These are phyloP conservation scores for Linum tenue DNA, from an alignment of 345 rosid species.

Conservation along the genomic window DNA sequence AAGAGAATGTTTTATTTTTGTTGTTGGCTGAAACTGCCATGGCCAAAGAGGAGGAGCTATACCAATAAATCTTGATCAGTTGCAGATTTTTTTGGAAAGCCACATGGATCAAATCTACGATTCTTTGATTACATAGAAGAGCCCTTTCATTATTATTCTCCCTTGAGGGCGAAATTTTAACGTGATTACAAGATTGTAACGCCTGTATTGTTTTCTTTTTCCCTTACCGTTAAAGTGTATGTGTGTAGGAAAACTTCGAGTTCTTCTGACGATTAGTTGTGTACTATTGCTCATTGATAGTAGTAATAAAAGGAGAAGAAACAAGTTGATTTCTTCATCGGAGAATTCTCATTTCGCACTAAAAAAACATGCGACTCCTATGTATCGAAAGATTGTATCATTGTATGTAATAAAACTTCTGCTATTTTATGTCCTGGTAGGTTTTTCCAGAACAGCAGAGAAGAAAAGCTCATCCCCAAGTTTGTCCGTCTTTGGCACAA, in stretches of 20 bases:
- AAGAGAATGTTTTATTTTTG: not conserved
- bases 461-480: constrained; percentile 35
- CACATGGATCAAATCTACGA: not conserved
- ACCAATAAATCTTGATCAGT: constrained; percentile 2
- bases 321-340: too few relatives aligned
- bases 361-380: too few relatives aligned
- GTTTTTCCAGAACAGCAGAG: constrained; percentile 52
- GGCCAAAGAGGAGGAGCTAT: not conserved
- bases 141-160: not conserved
- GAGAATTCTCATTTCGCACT: too few relatives aligned
- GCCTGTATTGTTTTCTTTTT: not conserved
- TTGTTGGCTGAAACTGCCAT: not conserved
- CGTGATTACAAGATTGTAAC: not conserved
- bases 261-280: not conserved
- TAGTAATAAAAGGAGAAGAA: too few relatives aligned
- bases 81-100: not conserved
- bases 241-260: too few relatives aligned
- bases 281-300: too few relatives aligned
- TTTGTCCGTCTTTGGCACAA: constrained; percentile 42
- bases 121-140: constrained; percentile 9
- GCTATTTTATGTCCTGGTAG: constrained; percentile 18
- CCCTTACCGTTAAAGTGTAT: too few relatives aligned
- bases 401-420: not conserved
- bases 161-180: not conserved
- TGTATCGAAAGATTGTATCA: too few relatives aligned